Evolutionary conservation across 2,329 filamentous ascomycete genomes (phyloP), one percentile per base, ranked within the genome.

Genomic region (Colletotrichum orbiculare): DNA sequence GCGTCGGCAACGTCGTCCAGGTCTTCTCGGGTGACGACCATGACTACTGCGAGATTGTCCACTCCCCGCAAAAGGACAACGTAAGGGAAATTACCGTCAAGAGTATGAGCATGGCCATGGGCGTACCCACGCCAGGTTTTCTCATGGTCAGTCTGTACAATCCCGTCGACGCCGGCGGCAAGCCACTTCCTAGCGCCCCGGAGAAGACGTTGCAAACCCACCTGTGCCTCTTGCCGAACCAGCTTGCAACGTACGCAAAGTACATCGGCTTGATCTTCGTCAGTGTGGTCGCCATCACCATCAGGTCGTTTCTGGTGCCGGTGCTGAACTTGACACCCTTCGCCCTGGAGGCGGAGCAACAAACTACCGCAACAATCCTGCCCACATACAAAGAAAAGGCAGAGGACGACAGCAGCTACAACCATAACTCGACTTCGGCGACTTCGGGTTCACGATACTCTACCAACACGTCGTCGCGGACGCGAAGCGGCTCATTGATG

Each of bases 11-110:
- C 67, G 87, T 98, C 11, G 84, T 88, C 3, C 91, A 96, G 69
- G 91, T 94, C 47, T 99, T 98, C 74, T 97, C 94, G 0, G 96
- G 96, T 10, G 96, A 99, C 72, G 96, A 99, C 74, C 96, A 99
- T 79, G 96, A 99, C 79, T 97, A 98, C 79, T 99, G 96, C 79
- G 94, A 97, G 73, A 81, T 98, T 7, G 84, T 89, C 0, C 96
- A 99, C 76, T 87, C 89, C 3, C 84, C 87, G 15, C 87, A 89
- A 64, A 89, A 89, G 68, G 85, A 84, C 39, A 86, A 84, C 34
- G 87, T 90, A 38, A 83, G 82, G 53, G 96, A 99, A 76, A 96
- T 97, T 69, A 99, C 96, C 0, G 94, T 98, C 71, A 99, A 99
- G 80, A 94, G 91, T 73, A 88, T 96, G 70, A 96, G 90, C 73